A percentile compares a stretch with the other conserved stretches of the same genome.
Conservation (phyloP, 768 basidiomycete genomes). For the Wakefieldia striispora region DNA sequence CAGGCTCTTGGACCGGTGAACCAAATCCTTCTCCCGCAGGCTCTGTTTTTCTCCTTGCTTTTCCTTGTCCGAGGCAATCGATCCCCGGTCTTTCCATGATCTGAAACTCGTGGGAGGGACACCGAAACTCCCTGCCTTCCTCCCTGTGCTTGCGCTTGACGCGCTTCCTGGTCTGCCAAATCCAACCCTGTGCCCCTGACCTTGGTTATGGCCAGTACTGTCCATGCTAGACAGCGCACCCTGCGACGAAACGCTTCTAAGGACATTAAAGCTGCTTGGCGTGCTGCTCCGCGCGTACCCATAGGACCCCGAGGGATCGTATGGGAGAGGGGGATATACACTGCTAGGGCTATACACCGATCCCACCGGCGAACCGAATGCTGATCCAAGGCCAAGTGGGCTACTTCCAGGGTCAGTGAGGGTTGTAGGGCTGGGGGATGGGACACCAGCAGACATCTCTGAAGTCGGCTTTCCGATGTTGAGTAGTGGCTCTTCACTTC, state of each 20-base stretch:
- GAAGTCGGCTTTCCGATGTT: conserved; percentile 11
- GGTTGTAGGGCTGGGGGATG: conserved; percentile 3
- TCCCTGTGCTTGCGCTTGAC: conserved; percentile 20
- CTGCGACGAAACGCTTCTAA: conserved; percentile 32
- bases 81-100: conserved; percentile 23
- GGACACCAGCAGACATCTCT: conserved; percentile 5
- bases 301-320: conserved; percentile 21
- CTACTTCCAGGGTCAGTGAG: conserved; percentile 10
- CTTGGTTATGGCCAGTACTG: conserved; percentile 15
- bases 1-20: conserved; percentile 13
- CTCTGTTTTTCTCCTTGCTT: conserved; percentile 14
- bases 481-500: conserved; percentile 30
- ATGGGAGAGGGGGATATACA: conserved; percentile 3
- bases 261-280: conserved; percentile 24
- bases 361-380: conserved; percentile 26
- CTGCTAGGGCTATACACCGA: conserved; percentile 22
- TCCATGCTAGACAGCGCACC: conserved; percentile 26
- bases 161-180: conserved; percentile 15
- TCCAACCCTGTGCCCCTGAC: conserved; percentile 19
- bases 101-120: conserved; percentile 29
- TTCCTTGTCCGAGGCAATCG: conserved; percentile 15
- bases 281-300: conserved; percentile 25
- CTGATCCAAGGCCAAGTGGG: conserved; percentile 25
- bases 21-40: conserved; percentile 12
- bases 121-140: conserved; percentile 15